Evolutionary conservation across 371 early-diverging fungal species (phyloP).

Genomic region (Dichotomocladium elegans): DNA sequence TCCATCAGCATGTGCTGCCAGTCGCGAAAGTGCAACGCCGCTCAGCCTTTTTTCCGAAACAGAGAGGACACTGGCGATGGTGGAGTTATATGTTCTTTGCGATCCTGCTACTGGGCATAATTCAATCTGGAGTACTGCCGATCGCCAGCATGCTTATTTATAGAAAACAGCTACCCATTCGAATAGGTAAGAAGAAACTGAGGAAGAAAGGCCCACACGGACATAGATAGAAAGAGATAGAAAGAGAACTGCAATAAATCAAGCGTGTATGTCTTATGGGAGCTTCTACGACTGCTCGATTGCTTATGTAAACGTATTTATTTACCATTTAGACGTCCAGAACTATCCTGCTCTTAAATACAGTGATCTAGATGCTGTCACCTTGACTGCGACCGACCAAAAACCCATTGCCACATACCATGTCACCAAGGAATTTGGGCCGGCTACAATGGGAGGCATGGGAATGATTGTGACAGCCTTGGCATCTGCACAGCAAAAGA

Average conservation of each 20-base stretch:
- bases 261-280: neutral
- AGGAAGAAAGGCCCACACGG: too few species aligned
- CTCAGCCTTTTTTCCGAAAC: slow-evolving; percentile 3
- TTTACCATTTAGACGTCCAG: slow-evolving; percentile 15
- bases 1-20: neutral
- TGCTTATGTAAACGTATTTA: neutral
- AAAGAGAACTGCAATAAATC: too few species aligned
- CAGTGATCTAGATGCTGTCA: slow-evolving; percentile 33
- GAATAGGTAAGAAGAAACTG: slow-evolving; percentile 55
- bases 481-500: slow-evolving; percentile 50
- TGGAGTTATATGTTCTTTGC: slow-evolving; percentile 44
- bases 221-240: too few species aligned
- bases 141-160: slow-evolving; percentile 38
- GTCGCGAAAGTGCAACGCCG: too few species aligned
- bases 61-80: slow-evolving; percentile 47
- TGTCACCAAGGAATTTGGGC: slow-evolving; percentile 55
- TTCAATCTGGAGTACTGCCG: slow-evolving; percentile 30
- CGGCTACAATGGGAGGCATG: slow-evolving; percentile 51
- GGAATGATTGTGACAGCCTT: slow-evolving; percentile 62
- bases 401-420: slow-evolving; percentile 46
- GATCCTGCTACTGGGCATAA: slow-evolving; percentile 28
- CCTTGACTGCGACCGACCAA: slow-evolving; percentile 9
- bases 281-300: slow-evolving; percentile 3
- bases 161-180: slow-evolving; percentile 36
- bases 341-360: slow-evolving; percentile 50